These are phyloP conservation scores for Malassezia sympodialis DNA, from an alignment of 1,284 basidiomycete species.

Conservation along the genomic window DNA sequence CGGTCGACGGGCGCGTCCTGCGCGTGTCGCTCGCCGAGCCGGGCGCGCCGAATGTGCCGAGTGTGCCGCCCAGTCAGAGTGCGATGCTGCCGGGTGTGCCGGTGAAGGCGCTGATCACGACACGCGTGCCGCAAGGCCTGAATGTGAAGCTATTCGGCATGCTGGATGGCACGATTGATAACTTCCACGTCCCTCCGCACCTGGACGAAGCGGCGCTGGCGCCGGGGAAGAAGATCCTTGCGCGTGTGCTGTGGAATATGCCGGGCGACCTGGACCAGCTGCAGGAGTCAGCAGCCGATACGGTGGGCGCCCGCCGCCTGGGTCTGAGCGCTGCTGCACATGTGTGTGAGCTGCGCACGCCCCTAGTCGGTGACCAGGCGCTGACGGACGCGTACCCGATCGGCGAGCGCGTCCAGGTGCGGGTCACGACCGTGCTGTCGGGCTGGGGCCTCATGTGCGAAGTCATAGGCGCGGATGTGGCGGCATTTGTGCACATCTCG, in stretches of 20 bases:
- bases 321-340: conserved; percentile 36
- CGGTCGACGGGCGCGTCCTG: conserved; percentile 44
- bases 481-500: conserved; percentile 58
- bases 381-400: conserved; percentile 34
- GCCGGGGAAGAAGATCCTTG: conserved; percentile 56
- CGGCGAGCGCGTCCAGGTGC: conserved; percentile 29
- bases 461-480: conserved; percentile 24
- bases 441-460: conserved; percentile 41
- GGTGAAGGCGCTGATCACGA: conserved; percentile 75
- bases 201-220: conserved; percentile 17
- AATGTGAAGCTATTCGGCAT: conserved; percentile 85
- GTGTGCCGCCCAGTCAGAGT: conserved; percentile 52
- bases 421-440: conserved; percentile 27
- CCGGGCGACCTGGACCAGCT: conserved; percentile 14
- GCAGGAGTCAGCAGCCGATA: conserved; percentile 19
- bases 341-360: conserved; percentile 28
- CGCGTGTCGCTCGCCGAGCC: conserved; percentile 38
- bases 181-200: conserved; percentile 60
- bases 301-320: conserved; percentile 32
- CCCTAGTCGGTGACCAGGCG: conserved; percentile 19
- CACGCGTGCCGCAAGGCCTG: conserved; percentile 66
- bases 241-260: conserved; percentile 65
- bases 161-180: conserved; percentile 82
- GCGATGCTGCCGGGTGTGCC: conserved; percentile 78
- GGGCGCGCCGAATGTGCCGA: conserved; percentile 24